Percentiles rank a stretch among this genome's conserved stretches.
These are phyloP conservation scores for Odonthalia washingtoniensis DNA, from an alignment of 31 red algal genomes.

Conservation along the genomic window DNA sequence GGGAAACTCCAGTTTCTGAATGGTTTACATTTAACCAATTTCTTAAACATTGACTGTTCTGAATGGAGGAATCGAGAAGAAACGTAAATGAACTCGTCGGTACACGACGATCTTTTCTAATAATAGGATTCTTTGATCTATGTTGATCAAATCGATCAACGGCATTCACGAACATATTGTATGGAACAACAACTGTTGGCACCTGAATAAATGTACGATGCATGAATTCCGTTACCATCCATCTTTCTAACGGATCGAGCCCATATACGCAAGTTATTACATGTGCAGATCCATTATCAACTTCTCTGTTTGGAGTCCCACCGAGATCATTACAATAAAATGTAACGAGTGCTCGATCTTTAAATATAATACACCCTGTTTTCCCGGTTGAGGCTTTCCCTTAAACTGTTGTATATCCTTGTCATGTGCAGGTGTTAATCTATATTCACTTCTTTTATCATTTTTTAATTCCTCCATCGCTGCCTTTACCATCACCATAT, in stretches of 20 bases:
- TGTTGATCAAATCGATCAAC: slow-evolving; percentile 33
- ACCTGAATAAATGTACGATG: neutral
- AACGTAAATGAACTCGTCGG: slow-evolving; percentile 22
- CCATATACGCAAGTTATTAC: slow-evolving; percentile 13
- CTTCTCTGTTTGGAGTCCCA: neutral
- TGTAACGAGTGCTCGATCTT: neutral
- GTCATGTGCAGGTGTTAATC: neutral
- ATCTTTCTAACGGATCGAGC: slow-evolving; percentile 2
- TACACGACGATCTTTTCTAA: slow-evolving; percentile 14
- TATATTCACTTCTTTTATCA: neutral
- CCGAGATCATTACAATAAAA: slow-evolving; percentile 20
- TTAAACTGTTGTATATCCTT: neutral
- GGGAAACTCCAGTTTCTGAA: neutral
- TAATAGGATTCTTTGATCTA: slow-evolving; percentile 1
- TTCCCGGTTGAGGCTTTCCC: neutral
- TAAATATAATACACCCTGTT: slow-evolving; percentile 19
- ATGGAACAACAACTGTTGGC: neutral
- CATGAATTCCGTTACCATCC: slow-evolving; percentile 3
- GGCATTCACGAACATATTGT: slow-evolving; percentile 36
- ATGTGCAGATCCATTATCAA: neutral
- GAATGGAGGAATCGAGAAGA: slow-evolving; percentile 8
- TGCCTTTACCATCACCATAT: neutral
- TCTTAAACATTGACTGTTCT: slow-evolving; percentile 1
- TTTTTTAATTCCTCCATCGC: slow-evolving; percentile 12
- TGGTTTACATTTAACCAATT: neutral